Conservation (phyloP, 2,329 filamentous ascomycete species). For the Xylaria digitata region DNA sequence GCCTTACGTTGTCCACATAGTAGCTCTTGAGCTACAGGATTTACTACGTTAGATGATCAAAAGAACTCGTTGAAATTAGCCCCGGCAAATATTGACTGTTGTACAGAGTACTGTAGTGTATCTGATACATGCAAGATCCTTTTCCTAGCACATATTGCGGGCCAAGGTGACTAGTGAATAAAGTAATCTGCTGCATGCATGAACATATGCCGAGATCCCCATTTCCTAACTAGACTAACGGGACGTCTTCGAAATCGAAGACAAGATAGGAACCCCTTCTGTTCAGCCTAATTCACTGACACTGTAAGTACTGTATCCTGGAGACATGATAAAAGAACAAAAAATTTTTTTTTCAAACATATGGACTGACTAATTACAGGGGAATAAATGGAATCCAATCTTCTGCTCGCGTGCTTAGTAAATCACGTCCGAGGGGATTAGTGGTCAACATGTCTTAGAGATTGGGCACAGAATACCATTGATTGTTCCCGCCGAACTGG, state of each 20-base stretch:
- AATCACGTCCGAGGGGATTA: conserved; percentile 1
- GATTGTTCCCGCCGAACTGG: background rate
- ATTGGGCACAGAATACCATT: conserved; percentile 5
- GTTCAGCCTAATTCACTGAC: conserved; percentile 1
- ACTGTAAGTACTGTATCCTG: background rate
- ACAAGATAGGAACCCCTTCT: background rate
- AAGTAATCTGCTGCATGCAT: conserved; percentile 31
- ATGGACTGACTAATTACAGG: background rate
- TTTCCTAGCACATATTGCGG: conserved; percentile 28
- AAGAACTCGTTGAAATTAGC: conserved; percentile 28
- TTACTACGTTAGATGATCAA: conserved; percentile 1
- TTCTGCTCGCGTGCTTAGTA: conserved; percentile 6
- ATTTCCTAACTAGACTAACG: conserved; percentile 13
- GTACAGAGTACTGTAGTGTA: background rate
- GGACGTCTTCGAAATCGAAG: conserved; percentile 4
- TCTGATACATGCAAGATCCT: conserved; percentile 34
- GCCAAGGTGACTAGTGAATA: conserved; percentile 20
- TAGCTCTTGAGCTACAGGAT: conserved; percentile 7
- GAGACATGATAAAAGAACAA: background rate
- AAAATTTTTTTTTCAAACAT: background rate
- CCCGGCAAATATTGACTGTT: conserved; percentile 33
- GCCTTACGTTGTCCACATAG: too few relatives aligned
- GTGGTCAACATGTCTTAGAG: background rate
- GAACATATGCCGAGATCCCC: conserved; percentile 34
- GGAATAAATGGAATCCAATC: background rate